phyloP scores from a whole-genome alignment of 805 yeast species.

The Candida andamanensis region DNA sequence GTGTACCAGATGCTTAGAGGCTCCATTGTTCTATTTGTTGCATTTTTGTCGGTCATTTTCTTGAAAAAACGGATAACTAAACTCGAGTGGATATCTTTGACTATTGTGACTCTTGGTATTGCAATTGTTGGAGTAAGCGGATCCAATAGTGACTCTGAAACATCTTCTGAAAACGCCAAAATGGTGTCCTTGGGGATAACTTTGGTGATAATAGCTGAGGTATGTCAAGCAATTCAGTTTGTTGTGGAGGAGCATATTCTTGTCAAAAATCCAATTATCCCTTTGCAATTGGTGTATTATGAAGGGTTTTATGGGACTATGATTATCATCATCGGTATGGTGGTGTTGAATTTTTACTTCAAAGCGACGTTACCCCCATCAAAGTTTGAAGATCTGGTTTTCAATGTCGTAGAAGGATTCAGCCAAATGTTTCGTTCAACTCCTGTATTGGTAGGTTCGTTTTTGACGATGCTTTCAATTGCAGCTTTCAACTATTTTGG shows the following conservation, averaged over 20 bases:
- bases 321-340: conserved; percentile 42
- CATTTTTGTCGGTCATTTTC: conserved; percentile 60
- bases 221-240: conserved; percentile 71
- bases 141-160: conserved; percentile 15
- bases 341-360: conserved; percentile 35
- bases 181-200: conserved; percentile 50
- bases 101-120: conserved; percentile 65
- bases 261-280: conserved; percentile 47
- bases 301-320: conserved; percentile 67
- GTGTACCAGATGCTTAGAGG: conserved; percentile 87
- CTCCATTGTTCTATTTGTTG: conserved; percentile 70
- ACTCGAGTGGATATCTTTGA: conserved; percentile 63
- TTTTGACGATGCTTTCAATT: conserved; percentile 67
- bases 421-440: conserved; percentile 41
- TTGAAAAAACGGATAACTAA: conserved; percentile 50
- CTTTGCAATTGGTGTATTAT: conserved; percentile 62
- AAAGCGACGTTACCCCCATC: conserved; percentile 28
- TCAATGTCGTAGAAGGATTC: conserved; percentile 51
- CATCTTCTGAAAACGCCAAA: conserved; percentile 5
- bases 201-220: conserved; percentile 55
- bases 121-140: conserved; percentile 73
- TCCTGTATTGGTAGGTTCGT: conserved; percentile 46
- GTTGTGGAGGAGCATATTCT: conserved; percentile 72
- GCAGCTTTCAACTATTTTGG: conserved; percentile 72
- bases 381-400: conserved; percentile 43